These are phyloP conservation scores for Westerdykella aurantiaca DNA, from an alignment of 2,329 filamentous ascomycete species.

Conservation along the genomic window DNA sequence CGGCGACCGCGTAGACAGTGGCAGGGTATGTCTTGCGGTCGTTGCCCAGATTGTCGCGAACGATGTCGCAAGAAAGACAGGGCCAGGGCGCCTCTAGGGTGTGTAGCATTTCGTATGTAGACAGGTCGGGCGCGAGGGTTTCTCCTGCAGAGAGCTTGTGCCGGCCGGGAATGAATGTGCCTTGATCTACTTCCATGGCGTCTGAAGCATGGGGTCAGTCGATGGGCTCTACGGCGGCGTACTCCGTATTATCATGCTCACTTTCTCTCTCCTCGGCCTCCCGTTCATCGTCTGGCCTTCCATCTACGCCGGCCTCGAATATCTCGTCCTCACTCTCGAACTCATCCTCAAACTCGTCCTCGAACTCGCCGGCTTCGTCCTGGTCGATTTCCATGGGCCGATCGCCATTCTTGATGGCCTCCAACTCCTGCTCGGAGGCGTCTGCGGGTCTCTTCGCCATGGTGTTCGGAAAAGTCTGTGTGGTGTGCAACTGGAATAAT, in stretches of 20 bases:
- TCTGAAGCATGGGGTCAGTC: constrained; percentile 37
- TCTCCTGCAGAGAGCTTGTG: constrained; percentile 88
- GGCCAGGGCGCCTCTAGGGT: constrained; percentile 92
- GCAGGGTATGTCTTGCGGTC: constrained; percentile 89
- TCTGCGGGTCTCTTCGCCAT: constrained; percentile 60
- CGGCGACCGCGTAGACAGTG: constrained; percentile 89
- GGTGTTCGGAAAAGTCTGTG: constrained; percentile 9
- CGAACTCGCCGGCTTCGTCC: constrained; percentile 65
- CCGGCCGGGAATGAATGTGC: constrained; percentile 91
- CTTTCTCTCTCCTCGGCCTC: constrained; percentile 80
- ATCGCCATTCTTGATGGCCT: constrained; percentile 57
- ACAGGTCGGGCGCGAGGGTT: constrained; percentile 81
- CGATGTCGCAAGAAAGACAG: constrained; percentile 90
- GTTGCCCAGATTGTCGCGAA: constrained; percentile 80
- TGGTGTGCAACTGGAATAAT: not conserved
- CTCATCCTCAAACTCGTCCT: constrained; percentile 91
- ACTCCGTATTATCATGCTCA: constrained; percentile 30
- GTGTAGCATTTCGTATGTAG: constrained; percentile 98
- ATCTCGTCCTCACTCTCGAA: constrained; percentile 91
- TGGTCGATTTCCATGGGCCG: constrained; percentile 48
- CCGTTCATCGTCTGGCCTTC: constrained; percentile 82
- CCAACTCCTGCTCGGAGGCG: constrained; percentile 43
- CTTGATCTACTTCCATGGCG: constrained; percentile 89
- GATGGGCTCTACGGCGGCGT: not conserved
- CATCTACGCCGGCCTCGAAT: constrained; percentile 88